Evolutionary conservation across 768 basidiomycete genomes (phyloP), one percentile per base, ranked within the genome.

Genomic region (Amanita jacksonii): DNA sequence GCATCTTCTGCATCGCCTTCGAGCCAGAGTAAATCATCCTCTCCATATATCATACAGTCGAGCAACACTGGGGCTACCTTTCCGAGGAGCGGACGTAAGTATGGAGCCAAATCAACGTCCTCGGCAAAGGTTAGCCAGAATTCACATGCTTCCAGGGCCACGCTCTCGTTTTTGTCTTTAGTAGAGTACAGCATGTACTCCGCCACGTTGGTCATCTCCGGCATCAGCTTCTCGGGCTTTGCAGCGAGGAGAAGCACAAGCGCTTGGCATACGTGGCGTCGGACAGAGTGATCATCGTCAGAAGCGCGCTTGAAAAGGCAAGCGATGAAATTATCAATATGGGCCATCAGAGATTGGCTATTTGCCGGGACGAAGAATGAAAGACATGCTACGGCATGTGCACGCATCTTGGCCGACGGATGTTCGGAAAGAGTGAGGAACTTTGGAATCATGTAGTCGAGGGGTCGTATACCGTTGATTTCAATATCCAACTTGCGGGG

Each of bases 101-200:
- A 87, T 2, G 79, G 76, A 8, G 81, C 80, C 18, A 98, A 72
- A 39, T 91, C 89, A 30, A 81, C 81, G 53, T 97, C 91, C 60
- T 99, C 96, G 12, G 96, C 93, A 57, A 99, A 98, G 1, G 93
- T 96, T 49, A 99, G 72, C 96, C 96, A 99, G 63, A 99, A 99
- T 71, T 99, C 96, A 73, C 93, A 96, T 18, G 96, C 96, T 66
- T 99, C 96, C 38, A 99, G 72, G 2, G 94, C 92, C 42, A 91
- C 94, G 49, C 83, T 85, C 65, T 97, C 93, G 61, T 97, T 91
- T 66, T 87, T 86, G 70, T 97, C 93, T 64, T 93, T 92, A 10
- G 91, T 97, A 20, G 91, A 94, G 66, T 92, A 98, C 30, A 98
- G 74, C 90, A 99, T 98, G 63, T 96, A 99, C 60, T 96, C 91